phyloP scores from a whole-genome alignment of 179 eudicot species.

The Spergularia azorica region DNA sequence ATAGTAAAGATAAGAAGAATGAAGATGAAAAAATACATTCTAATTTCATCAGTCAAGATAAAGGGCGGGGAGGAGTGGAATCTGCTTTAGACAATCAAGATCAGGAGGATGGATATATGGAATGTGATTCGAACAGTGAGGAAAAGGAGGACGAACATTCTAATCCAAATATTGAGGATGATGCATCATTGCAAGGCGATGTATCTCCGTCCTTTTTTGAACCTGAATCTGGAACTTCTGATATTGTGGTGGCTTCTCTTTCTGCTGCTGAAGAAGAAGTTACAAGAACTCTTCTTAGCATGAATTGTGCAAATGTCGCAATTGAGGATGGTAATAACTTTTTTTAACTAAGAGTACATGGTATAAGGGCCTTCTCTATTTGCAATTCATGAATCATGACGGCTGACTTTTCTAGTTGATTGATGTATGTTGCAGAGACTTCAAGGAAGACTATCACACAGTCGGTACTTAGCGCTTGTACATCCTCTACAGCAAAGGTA shows the following conservation, averaged over 20 bases:
- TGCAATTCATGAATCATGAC: background rate
- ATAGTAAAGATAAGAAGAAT: background rate
- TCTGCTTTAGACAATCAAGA: background rate
- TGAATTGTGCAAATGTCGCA: background rate
- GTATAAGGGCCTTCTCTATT: background rate
- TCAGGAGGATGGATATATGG: background rate
- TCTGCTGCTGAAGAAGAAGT: conserved; percentile 14
- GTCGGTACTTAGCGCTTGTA: background rate
- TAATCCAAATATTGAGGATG: background rate
- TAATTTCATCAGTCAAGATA: background rate
- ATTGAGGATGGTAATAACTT: background rate
- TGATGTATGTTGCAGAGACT: conserved; percentile 7
- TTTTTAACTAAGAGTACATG: background rate
- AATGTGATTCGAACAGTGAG: conserved; percentile 5
- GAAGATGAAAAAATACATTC: background rate
- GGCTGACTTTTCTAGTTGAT: background rate
- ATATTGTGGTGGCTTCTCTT: background rate
- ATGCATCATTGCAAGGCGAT: conserved; percentile 12
- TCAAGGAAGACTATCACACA: background rate
- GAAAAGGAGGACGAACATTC: background rate
- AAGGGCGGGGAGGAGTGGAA: background rate
- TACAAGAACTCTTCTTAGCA: conserved; percentile 6
- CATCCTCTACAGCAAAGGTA: conserved; percentile 10
- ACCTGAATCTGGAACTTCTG: conserved; percentile 1
- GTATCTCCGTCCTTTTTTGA: background rate